Evolutionary conservation across 2,329 filamentous ascomycete genomes (phyloP).

Genomic region (Neocucurbitaria cava): DNA sequence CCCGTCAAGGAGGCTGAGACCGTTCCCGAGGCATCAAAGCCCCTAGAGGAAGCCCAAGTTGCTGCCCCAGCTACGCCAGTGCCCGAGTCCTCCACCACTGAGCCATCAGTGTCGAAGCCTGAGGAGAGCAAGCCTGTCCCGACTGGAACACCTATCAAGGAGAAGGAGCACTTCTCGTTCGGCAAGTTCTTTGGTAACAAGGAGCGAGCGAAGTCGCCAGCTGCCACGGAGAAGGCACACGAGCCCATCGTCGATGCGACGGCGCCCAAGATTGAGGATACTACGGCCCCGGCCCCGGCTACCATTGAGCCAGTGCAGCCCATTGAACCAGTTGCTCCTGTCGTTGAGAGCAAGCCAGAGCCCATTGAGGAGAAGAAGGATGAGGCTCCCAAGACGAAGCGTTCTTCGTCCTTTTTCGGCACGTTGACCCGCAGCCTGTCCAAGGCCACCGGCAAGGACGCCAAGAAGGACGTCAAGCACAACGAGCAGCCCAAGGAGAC

Average conservation of each 20-base stretch:
- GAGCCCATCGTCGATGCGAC: constrained; percentile 52
- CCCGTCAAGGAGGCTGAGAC: constrained; percentile 58
- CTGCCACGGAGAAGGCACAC: constrained; percentile 35
- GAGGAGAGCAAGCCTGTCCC: constrained; percentile 42
- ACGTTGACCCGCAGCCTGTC: constrained; percentile 62
- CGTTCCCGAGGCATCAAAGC: constrained; percentile 43
- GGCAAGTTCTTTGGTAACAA: constrained; percentile 58
- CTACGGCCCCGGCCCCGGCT: constrained; percentile 27
- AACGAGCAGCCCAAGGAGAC: constrained; percentile 39
- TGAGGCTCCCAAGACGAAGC: constrained; percentile 71
- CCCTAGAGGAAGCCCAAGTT: constrained; percentile 48
- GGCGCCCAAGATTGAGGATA: constrained; percentile 44
- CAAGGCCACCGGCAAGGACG: constrained; percentile 45
- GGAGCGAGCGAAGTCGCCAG: constrained; percentile 58
- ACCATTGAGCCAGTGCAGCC: constrained; percentile 30
- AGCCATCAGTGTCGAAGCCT: constrained; percentile 35
- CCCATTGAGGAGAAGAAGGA: constrained; percentile 44
- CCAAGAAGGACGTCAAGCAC: constrained; percentile 36
- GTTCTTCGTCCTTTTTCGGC: constrained; percentile 82
- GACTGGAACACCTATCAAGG: constrained; percentile 51
- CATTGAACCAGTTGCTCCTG: constrained; percentile 32
- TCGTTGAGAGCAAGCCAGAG: constrained; percentile 54
- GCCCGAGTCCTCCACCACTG: constrained; percentile 34
- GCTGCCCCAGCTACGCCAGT: constrained; percentile 36
- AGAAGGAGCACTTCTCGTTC: constrained; percentile 61